Evolutionary conservation across 768 basidiomycete genomes (phyloP), one percentile per base, ranked within the genome.

Genomic region (Chiua virens): DNA sequence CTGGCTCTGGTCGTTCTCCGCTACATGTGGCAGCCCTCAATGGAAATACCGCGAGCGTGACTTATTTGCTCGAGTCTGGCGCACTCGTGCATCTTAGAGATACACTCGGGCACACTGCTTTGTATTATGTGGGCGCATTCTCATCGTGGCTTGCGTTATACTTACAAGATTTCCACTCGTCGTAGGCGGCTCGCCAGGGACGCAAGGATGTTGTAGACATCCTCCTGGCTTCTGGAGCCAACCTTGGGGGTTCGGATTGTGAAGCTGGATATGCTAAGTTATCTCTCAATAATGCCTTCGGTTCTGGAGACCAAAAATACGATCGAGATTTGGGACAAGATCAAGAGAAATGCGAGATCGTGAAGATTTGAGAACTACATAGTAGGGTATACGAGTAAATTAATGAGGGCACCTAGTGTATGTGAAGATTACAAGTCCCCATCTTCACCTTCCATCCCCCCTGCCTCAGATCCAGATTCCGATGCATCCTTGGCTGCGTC

Each of bases 1-100:
- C 77, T 3, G 79, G 85, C 5, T 86, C 85, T 18, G 86, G 87
- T 7, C 78, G 85, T 45, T 83, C 89, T 10, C 87, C 92, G 10
- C 69, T 95, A 39, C 92, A 95, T 55, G 80, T 85, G 15, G 90
- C 92, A 2, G 82, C 88, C 25, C 64, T 93, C 30, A 83, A 85
- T 47, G 89, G 90, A 2, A 77, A 79, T 53, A 53, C 58, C 9
- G 58, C 57, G 10, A 72, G 74, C 35, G 70, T 75, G 35, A 64
- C 64, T 28, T 61, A 79, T 28, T 70, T 94, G 34, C 75, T 94
- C 18, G 74, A 80, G 53, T 81, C 82, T 0, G 92, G 92, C 5
- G 89, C 91, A 1, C 72, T 91, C 14, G 92, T 94, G 20, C 92
- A 95, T 66, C 72, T 88, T 9, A 77, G 92, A 49, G 92, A 95